These are phyloP conservation scores for Scedosporium dehoogii DNA, from an alignment of 2,329 filamentous ascomycete genomes.

Conservation along the genomic window DNA sequence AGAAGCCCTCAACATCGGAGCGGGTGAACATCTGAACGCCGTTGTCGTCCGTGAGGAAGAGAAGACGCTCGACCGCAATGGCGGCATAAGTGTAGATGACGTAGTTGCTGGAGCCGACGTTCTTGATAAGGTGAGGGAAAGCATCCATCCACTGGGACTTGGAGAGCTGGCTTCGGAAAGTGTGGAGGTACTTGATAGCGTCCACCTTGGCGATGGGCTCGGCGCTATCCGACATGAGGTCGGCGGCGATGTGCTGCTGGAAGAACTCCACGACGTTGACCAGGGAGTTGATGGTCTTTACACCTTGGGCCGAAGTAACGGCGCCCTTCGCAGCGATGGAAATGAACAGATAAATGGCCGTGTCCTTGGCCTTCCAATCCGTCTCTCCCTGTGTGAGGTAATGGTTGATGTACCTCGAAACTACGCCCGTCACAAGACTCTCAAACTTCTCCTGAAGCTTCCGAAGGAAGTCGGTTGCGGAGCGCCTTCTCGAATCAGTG, in stretches of 20 bases:
- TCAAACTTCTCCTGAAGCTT: conserved; percentile 87
- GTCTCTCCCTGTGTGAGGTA: conserved; percentile 71
- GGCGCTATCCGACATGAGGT: conserved; percentile 63
- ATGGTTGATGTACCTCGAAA: conserved; percentile 75
- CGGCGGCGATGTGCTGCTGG: conserved; percentile 81
- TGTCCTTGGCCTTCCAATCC: conserved; percentile 97
- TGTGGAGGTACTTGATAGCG: conserved; percentile 96
- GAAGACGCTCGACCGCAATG: conserved; percentile 87
- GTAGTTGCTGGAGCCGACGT: conserved; percentile 81
- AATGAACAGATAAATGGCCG: conserved; percentile 92
- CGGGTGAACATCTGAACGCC: conserved; percentile 72
- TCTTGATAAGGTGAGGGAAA: conserved; percentile 82
- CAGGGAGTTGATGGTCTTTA: conserved; percentile 78
- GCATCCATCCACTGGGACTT: conserved; percentile 86
- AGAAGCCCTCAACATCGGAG: conserved; percentile 66
- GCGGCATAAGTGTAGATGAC: conserved; percentile 97
- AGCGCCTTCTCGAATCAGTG: conserved; percentile 82
- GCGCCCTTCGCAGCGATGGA: conserved; percentile 88
- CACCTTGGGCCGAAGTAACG: conserved; percentile 78
- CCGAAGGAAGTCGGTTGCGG: conserved; percentile 88
- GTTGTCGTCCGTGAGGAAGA: conserved; percentile 70
- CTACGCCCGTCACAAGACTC: conserved; percentile 72
- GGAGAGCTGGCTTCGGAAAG: conserved; percentile 89
- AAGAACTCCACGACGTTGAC: conserved; percentile 94
- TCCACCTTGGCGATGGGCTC: conserved; percentile 91